These are phyloP conservation scores for Pseudohalonectria lignicola DNA, from an alignment of 2,329 filamentous ascomycete genomes.

Conservation along the genomic window DNA sequence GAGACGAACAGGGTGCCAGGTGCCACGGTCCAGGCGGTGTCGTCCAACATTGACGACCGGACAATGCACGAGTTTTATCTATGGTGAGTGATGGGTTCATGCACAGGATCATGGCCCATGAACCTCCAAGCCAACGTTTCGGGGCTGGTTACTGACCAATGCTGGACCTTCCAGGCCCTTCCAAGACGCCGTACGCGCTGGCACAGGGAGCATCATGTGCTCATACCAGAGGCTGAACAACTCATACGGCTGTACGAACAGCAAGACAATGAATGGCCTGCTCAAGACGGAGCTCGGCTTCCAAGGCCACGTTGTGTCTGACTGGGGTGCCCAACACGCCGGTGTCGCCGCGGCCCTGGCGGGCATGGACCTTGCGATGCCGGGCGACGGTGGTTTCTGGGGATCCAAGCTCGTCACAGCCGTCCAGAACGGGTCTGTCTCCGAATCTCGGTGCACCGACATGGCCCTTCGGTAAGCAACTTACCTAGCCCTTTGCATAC, in stretches of 20 bases:
- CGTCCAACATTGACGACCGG: slow-evolving; percentile 30
- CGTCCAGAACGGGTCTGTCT: slow-evolving; percentile 48
- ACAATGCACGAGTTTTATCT: slow-evolving; percentile 37
- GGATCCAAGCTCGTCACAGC: slow-evolving; percentile 43
- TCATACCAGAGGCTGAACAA: slow-evolving; percentile 62
- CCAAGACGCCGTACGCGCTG: slow-evolving; percentile 48
- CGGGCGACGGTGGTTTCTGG: slow-evolving; percentile 29
- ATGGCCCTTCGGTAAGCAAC: slow-evolving; percentile 12
- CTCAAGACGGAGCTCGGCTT: slow-evolving; percentile 49
- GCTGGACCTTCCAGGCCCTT: slow-evolving; percentile 24
- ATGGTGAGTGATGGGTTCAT: slow-evolving; percentile 23
- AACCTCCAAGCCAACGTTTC: too few species aligned
- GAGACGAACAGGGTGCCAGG: slow-evolving; percentile 42
- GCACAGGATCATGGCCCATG: too few species aligned
- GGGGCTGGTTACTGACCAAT: not conserved
- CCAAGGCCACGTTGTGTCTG: slow-evolving; percentile 14
- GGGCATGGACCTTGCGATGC: slow-evolving; percentile 66
- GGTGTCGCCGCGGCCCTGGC: slow-evolving; percentile 51
- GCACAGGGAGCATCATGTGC: slow-evolving; percentile 44
- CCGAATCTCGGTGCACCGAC: slow-evolving; percentile 34
- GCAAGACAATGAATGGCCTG: slow-evolving; percentile 51
- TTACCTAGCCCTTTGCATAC: too few species aligned
- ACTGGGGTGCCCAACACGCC: slow-evolving; percentile 44
- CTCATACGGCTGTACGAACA: slow-evolving; percentile 58
- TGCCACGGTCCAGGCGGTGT: slow-evolving; percentile 30